Conservation (phyloP, 371 early-diverging fungal genomes). For the Mucor saturninus region DNA sequence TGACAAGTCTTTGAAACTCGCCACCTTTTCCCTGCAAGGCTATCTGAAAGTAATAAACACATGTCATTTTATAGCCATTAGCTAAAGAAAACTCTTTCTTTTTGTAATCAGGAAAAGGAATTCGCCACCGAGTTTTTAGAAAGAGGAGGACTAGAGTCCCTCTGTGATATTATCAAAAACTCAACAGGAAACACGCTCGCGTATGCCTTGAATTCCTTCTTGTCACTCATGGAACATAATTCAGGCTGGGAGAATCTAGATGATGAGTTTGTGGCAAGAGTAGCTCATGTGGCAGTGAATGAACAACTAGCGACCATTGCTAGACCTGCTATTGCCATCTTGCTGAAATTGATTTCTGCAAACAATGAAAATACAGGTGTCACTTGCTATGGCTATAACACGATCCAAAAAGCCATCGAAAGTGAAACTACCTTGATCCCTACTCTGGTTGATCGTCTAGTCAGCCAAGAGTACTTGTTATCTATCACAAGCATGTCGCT, state of each 20-base stretch:
- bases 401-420: conserved; percentile 57
- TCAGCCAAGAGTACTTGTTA: conserved; percentile 68
- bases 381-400: conserved; percentile 28
- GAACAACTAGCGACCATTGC: conserved; percentile 75
- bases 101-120: conserved; percentile 61
- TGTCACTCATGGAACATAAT: conserved; percentile 72
- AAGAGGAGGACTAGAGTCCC: conserved; percentile 63
- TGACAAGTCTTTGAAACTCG: conserved; percentile 63
- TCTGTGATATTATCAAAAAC: conserved; percentile 65
- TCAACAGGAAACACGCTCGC: conserved; percentile 72
- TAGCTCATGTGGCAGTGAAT: conserved; percentile 64
- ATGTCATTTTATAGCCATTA: not conserved
- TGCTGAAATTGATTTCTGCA: conserved; percentile 67
- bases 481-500: conserved; percentile 69
- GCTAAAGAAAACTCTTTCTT: not conserved
- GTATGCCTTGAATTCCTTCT: conserved; percentile 72
- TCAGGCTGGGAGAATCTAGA: conserved; percentile 65
- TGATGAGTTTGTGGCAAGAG: conserved; percentile 56
- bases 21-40: conserved; percentile 70
- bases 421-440: conserved; percentile 58
- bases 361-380: conserved; percentile 28
- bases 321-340: conserved; percentile 73
- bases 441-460: conserved; percentile 64
- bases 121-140: conserved; percentile 74
- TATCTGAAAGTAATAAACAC: conserved; percentile 57